Evolutionary conservation across 345 rosid genomes (phyloP).

Genomic region (Arabidopsis suecica): DNA sequence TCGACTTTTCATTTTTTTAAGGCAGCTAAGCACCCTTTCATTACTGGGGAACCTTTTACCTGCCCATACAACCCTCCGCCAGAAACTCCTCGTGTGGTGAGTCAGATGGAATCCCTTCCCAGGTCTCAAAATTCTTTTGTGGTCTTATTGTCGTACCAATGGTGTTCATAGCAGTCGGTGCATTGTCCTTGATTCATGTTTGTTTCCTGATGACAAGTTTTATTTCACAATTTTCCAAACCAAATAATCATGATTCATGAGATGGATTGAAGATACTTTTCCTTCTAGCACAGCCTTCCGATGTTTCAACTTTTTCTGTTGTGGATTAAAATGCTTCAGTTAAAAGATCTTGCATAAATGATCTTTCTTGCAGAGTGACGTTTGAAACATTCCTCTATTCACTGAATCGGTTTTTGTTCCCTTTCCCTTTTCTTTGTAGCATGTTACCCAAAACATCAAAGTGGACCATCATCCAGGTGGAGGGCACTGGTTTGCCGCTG

Average conservation of each 20-base stretch:
- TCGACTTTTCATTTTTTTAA: constrained; percentile 46
- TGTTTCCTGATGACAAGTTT: neutral
- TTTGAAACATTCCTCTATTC: constrained; percentile 25
- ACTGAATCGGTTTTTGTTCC: constrained; percentile 29
- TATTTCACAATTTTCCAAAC: constrained; percentile 18
- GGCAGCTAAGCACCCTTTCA: constrained; percentile 99
- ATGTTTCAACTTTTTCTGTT: constrained; percentile 22
- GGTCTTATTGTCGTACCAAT: constrained; percentile 15
- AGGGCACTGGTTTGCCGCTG: constrained; percentile 99
- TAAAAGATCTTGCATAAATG: constrained; percentile 2
- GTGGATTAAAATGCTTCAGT: constrained; percentile 3
- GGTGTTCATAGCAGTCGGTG: constrained; percentile 14
- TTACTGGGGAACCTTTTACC: constrained; percentile 97
- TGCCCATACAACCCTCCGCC: constrained; percentile 85
- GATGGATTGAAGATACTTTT: constrained; percentile 21
- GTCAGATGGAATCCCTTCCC: constrained; percentile 43
- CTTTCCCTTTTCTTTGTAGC: constrained; percentile 51
- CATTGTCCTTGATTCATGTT: constrained; percentile 24
- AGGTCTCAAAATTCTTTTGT: constrained; percentile 26
- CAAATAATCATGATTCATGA: constrained; percentile 19
- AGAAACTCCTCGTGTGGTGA: constrained; percentile 89
- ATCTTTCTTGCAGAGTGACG: constrained; percentile 20
- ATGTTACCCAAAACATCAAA: constrained; percentile 85
- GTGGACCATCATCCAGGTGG: constrained; percentile 99
- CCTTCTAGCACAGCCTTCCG: constrained; percentile 1